Conservation (phyloP, 2,329 filamentous ascomycete genomes). For the Aspergillus luchuensis region DNA sequence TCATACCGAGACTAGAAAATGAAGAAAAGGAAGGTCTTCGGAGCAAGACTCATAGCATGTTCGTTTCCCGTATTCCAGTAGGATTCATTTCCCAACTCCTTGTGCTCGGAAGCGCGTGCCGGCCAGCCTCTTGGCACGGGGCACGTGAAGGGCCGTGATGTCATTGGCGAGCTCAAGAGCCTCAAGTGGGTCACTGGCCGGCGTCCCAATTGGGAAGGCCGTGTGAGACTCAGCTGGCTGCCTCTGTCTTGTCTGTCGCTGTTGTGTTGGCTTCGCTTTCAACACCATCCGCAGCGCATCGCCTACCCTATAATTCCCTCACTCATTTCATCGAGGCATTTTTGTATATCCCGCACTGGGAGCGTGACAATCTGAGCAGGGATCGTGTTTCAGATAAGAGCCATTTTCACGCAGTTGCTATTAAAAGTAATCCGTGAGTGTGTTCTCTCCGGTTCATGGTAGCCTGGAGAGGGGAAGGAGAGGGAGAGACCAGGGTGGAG, state of each 20-base stretch:
- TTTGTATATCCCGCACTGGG: background rate
- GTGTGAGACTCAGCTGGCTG: background rate
- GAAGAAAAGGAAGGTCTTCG: background rate
- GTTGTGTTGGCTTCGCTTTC: background rate
- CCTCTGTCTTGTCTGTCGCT: background rate
- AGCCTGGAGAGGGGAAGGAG: background rate
- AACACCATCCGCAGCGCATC: background rate
- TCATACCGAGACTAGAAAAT: background rate
- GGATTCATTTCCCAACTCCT: background rate
- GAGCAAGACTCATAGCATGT: too few species aligned
- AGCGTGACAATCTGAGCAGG: background rate
- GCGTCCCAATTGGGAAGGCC: background rate
- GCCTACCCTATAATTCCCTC: background rate
- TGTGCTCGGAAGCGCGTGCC: constrained; percentile 5
- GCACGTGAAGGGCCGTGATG: constrained; percentile 5
- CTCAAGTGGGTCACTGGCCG: constrained; percentile 7
- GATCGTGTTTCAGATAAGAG: background rate
- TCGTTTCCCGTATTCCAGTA: background rate
- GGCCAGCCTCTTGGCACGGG: constrained; percentile 7
- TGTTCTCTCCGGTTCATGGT: background rate
- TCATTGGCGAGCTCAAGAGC: constrained; percentile 8
- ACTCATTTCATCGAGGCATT: background rate
- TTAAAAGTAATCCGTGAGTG: background rate
- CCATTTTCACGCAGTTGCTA: background rate
- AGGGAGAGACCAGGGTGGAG: background rate